Evolutionary conservation across 176 grass and related monocot genomes (phyloP), one percentile per base, ranked within the genome.

Genomic region (Pontederia paniculata): DNA sequence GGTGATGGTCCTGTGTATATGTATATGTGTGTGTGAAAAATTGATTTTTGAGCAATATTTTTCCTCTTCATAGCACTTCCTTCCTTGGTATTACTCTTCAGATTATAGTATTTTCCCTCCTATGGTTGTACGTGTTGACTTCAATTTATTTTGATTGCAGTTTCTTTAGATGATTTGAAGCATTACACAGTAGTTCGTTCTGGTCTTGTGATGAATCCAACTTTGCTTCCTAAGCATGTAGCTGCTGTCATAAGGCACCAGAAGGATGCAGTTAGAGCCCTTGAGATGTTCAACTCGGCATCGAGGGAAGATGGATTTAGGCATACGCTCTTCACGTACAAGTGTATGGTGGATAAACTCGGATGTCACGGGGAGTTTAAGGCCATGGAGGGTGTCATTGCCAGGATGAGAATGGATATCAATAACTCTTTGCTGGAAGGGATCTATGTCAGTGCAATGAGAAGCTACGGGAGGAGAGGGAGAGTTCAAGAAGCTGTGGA

Each of bases 401-500:
- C 57, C 11, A 48, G 52, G 22, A 71, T 71, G 69, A 60, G 69
- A 28, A 16, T 52, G 12, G 52, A 61, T 37, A 12, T 61, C 10
- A 57, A 71, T 12, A 61, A 51, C 22, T 61, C 23, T 12, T 71
- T 22, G 6, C 46, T 71, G 16, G 69, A 71, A 61, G 57, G 44
- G 9, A 73, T 81, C 10, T 96, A 96, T 47, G 79, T 96, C 1
- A 25, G 75, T 20, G 76, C 74, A 28, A 86, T 96, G 49, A 81
- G 74, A 28, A 63, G 70, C 12, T 81, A 81, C 37, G 76, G 82
- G 12, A 76, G 74, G 19, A 66, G 73, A 23, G 85, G 85, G 10
- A 63, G 23, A 71, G 78, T 88, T 49, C 80, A 83, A 51, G 75
- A 70, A 23, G 91, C 91, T 52, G 91, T 89, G 44, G 79, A 96